Percentiles rank a stretch among this genome's conserved stretches.
These are phyloP conservation scores for Casuarina cunninghamiana DNA, from an alignment of 306 rosid species.

Conservation along the genomic window DNA sequence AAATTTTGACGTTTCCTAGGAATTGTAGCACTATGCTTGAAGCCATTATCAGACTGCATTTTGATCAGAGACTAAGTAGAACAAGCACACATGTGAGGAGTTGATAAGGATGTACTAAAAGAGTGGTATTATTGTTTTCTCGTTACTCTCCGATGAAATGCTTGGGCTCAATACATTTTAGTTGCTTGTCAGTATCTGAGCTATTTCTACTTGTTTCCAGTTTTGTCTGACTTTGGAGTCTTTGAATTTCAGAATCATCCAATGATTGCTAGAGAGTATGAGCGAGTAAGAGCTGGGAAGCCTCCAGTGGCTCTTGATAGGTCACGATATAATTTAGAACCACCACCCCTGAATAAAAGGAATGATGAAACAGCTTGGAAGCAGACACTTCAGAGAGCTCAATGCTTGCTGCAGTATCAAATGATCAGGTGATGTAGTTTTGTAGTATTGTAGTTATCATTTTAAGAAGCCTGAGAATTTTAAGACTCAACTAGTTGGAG, in stretches of 20 bases:
- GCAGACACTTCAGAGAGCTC: conserved; percentile 71
- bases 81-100: neutral
- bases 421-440: conserved; percentile 48
- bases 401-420: conserved; percentile 68
- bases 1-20: neutral
- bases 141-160: neutral
- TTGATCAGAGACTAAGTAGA: neutral
- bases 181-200: neutral
- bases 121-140: neutral
- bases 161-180: neutral
- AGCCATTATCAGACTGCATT: neutral
- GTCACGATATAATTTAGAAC: conserved; percentile 63
- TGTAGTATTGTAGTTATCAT: neutral
- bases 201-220: neutral
- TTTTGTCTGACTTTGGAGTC: conserved; percentile 4
- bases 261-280: conserved; percentile 86
- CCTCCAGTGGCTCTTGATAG: conserved; percentile 80
- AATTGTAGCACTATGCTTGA: neutral
- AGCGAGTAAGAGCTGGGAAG: conserved; percentile 87
- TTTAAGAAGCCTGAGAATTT: neutral
- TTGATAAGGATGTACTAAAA: neutral
- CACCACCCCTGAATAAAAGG: conserved; percentile 53
- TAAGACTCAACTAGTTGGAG: neutral
- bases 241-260: conserved; percentile 63
- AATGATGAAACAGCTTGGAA: conserved; percentile 93